Percentiles rank a stretch among this genome's conserved stretches.
Conservation (phyloP, 768 basidiomycete species). For the Asterophora parasitica region DNA sequence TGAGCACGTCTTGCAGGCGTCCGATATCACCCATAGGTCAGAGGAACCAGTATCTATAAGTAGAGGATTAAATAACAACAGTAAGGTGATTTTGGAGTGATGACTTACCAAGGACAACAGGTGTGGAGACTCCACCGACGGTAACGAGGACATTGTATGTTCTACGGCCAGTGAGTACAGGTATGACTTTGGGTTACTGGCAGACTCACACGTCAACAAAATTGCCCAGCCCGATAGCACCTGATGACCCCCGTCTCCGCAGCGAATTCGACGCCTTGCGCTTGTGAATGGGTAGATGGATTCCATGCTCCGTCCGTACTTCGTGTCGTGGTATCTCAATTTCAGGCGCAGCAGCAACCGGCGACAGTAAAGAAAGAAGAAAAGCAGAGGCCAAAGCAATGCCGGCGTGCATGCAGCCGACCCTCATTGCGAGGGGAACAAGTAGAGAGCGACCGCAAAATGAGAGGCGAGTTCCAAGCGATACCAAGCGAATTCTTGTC, state of each 20-base stretch:
- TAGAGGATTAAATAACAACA: background rate
- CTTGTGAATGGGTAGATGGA: constrained; percentile 34
- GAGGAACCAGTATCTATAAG: constrained; percentile 71
- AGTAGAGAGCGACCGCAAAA: no score
- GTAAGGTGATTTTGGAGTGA: background rate
- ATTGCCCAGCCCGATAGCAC: constrained; percentile 54
- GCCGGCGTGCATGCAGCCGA: constrained; percentile 1
- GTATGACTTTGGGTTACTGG: background rate
- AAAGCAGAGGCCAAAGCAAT: constrained; percentile 4
- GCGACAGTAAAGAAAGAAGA: constrained; percentile 4
- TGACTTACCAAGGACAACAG: constrained; percentile 56
- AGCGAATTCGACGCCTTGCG: constrained; percentile 12
- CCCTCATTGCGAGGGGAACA: constrained; percentile 9
- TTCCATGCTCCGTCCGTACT: constrained; percentile 25
- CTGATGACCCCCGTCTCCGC: constrained; percentile 28
- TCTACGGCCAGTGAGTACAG: constrained; percentile 28
- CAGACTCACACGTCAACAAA: constrained; percentile 53
- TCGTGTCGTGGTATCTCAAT: background rate
- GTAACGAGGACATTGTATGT: constrained; percentile 59
- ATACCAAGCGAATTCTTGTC: no score
- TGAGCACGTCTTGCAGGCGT: constrained; percentile 42
- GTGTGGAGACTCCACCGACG: constrained; percentile 46
- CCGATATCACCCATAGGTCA: constrained; percentile 70
- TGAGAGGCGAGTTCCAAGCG: no score
- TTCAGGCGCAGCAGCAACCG: constrained; percentile 1